Percentiles rank a stretch among this genome's conserved stretches.
Conservation (phyloP, 768 basidiomycete genomes). For the Rhodotorula taiwanensis region DNA sequence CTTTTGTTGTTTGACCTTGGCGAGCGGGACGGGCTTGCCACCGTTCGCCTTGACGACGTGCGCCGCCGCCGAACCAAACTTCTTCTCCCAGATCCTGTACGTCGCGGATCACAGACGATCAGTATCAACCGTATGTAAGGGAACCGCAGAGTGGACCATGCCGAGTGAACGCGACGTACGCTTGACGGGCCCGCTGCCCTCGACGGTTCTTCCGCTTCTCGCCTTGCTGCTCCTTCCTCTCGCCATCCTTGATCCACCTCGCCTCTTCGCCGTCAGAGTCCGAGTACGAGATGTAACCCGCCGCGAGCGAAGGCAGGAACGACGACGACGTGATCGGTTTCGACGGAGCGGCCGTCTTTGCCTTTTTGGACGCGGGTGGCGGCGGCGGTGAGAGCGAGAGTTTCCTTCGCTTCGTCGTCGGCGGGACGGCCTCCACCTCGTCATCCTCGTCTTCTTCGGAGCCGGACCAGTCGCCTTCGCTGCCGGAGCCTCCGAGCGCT, state of each 20-base stretch:
- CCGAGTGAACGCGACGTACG: slow-evolving; percentile 56
- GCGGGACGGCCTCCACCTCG: slow-evolving; percentile 3
- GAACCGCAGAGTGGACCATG: too few relatives aligned
- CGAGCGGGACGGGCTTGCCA: slow-evolving; percentile 40
- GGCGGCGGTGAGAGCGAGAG: slow-evolving; percentile 18
- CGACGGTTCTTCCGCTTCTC: slow-evolving; percentile 73
- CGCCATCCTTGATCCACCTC: slow-evolving; percentile 58
- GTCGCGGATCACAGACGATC: not conserved
- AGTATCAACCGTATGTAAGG: too few relatives aligned
- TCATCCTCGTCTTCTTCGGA: slow-evolving; percentile 30
- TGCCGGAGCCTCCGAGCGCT: slow-evolving; percentile 8
- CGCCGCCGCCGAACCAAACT: slow-evolving; percentile 82
- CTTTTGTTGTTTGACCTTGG: slow-evolving; percentile 30
- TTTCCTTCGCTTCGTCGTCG: slow-evolving; percentile 11
- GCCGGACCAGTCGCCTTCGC: slow-evolving; percentile 24
- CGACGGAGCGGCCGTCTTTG: slow-evolving; percentile 16
- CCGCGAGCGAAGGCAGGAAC: slow-evolving; percentile 81
- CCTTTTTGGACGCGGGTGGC: slow-evolving; percentile 1
- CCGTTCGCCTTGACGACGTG: slow-evolving; percentile 61
- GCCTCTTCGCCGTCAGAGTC: slow-evolving; percentile 67
- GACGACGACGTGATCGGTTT: slow-evolving; percentile 51
- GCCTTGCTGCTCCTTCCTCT: slow-evolving; percentile 50
- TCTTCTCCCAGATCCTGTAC: slow-evolving; percentile 92
- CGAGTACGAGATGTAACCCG: slow-evolving; percentile 74
- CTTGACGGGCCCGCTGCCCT: slow-evolving; percentile 86